phyloP scores from a whole-genome alignment of 345 rosid genomes.

The Brassica nigra region DNA sequence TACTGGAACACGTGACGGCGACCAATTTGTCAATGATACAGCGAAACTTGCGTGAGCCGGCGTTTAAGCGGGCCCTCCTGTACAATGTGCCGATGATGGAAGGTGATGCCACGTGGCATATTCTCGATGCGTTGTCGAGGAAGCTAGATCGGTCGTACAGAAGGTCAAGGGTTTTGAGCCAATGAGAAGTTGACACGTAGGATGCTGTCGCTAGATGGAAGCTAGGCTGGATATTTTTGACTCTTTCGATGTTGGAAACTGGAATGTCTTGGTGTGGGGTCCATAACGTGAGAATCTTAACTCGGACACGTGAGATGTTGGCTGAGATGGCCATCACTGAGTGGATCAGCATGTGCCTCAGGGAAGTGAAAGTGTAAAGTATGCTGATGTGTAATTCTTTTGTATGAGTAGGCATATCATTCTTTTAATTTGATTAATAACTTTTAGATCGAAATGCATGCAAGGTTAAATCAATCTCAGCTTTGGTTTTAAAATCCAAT shows the following conservation, averaged over 20 bases:
- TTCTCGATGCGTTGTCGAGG: conserved; percentile 51
- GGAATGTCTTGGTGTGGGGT: conserved; percentile 31
- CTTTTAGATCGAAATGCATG: conserved; percentile 13
- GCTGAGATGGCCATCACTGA: conserved; percentile 34
- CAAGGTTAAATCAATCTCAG: neutral
- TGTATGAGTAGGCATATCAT: conserved; percentile 26
- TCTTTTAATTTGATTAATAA: conserved; percentile 23
- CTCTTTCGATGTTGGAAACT: conserved; percentile 12
- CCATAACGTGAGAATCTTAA: conserved; percentile 30
- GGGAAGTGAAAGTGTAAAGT: conserved; percentile 36
- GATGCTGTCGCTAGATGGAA: conserved; percentile 32
- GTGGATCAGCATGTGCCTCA: conserved; percentile 17
- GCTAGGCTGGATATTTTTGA: conserved; percentile 35
- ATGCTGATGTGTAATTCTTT: conserved; percentile 43
- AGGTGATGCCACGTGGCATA: conserved; percentile 93
- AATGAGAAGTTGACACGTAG: conserved; percentile 42
- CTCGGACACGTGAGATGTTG: conserved; percentile 39
- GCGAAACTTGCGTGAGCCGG: conserved; percentile 66
- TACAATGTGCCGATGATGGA: conserved; percentile 51
- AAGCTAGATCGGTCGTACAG: conserved; percentile 59
- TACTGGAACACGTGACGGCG: conserved; percentile 73
- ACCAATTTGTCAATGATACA: conserved; percentile 73
- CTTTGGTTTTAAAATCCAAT: neutral
- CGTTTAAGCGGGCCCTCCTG: conserved; percentile 61
- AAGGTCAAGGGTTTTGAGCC: conserved; percentile 44